phyloP scores from a whole-genome alignment of 2,329 filamentous ascomycete species.

The Botrytis sinoallii region DNA sequence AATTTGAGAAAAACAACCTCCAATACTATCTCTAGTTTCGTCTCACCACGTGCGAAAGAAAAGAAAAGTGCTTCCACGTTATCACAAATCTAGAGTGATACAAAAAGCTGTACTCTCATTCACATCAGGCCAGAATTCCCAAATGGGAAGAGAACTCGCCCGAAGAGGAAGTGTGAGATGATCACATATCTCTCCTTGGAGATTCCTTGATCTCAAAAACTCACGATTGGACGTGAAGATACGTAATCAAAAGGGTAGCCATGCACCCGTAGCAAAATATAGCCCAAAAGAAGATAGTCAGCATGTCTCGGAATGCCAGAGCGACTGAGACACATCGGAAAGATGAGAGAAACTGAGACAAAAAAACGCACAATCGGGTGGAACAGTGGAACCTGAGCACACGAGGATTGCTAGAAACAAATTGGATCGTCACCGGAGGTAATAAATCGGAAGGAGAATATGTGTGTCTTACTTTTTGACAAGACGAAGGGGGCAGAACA shows the following conservation, averaged over 20 bases:
- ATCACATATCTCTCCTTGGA: conserved; percentile 5
- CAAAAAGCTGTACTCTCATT: background rate
- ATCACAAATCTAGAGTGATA: conserved; percentile 7
- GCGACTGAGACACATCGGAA: conserved; percentile 14
- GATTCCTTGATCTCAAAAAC: conserved; percentile 6
- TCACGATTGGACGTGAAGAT: background rate
- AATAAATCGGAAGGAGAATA: conserved; percentile 20
- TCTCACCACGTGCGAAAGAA: conserved; percentile 6
- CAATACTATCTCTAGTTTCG: background rate
- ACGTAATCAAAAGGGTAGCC: background rate
- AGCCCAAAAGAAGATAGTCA: background rate
- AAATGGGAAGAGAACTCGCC: background rate
- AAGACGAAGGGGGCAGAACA: background rate
- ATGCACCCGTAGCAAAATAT: background rate
- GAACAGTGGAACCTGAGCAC: conserved; percentile 15
- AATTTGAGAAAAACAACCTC: background rate
- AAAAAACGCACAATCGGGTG: conserved; percentile 19
- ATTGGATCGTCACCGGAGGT: conserved; percentile 7
- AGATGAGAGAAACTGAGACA: conserved; percentile 7
- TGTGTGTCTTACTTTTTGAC: conserved; percentile 17
- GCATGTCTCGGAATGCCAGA: conserved; percentile 16
- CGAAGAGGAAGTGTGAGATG: background rate
- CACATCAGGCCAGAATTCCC: background rate
- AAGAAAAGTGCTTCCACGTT: conserved; percentile 3
- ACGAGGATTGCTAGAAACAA: conserved; percentile 16